Conservation (phyloP, 768 basidiomycete genomes). For the Trametes coccinea region DNA sequence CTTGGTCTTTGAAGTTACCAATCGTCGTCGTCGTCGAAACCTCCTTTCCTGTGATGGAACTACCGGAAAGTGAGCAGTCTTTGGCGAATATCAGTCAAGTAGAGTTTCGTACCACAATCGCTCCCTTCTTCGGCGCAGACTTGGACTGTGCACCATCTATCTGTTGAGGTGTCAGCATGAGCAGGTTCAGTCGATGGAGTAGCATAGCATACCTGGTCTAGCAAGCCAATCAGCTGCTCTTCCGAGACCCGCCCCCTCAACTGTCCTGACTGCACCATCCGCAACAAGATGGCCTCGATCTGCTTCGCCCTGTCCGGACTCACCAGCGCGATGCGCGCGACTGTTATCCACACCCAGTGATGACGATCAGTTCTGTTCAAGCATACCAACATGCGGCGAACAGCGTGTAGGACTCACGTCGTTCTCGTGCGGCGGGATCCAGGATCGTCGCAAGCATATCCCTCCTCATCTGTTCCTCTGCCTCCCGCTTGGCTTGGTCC, state of each 20-base stretch:
- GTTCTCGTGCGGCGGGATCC: conserved; percentile 76
- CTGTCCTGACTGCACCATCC: conserved; percentile 86
- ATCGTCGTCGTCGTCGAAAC: conserved; percentile 37
- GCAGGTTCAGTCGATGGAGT: not conserved
- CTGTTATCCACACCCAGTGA: conserved; percentile 38
- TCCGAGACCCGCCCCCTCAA: conserved; percentile 76
- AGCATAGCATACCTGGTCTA: conserved; percentile 68
- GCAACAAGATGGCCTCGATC: conserved; percentile 74
- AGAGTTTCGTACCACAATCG: conserved; percentile 40
- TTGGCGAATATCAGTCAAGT: not conserved
- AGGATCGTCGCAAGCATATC: conserved; percentile 79
- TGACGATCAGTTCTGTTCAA: not conserved
- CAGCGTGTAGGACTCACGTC: conserved; percentile 47
- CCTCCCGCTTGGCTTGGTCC: conserved; percentile 49
- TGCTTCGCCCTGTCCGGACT: conserved; percentile 78
- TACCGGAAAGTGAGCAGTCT: conserved; percentile 4
- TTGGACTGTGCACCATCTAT: conserved; percentile 47
- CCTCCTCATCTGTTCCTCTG: conserved; percentile 76
- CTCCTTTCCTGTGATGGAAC: conserved; percentile 40
- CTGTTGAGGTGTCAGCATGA: conserved; percentile 16
- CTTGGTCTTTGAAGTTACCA: conserved; percentile 23
- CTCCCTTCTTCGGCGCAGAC: conserved; percentile 38
- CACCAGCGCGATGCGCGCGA: conserved; percentile 85
- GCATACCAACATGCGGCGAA: not conserved
- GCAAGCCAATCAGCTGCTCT: conserved; percentile 76